phyloP scores from a whole-genome alignment of 1,284 basidiomycete genomes.

The Schizophyllum commune region DNA sequence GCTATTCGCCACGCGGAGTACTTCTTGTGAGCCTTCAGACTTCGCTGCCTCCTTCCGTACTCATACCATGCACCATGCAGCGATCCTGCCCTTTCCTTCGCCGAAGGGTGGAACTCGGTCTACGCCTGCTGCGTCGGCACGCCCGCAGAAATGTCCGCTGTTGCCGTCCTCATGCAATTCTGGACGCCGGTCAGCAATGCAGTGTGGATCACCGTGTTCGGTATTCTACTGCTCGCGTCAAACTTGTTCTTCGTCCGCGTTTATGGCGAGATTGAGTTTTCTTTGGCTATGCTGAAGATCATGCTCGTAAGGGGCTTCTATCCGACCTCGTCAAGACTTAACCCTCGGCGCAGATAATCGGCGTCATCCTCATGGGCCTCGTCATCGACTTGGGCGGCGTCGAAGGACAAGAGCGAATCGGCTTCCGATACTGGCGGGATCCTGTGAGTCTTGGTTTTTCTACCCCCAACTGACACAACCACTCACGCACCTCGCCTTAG shows the following conservation, averaged over 20 bases:
- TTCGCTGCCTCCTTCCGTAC: no score
- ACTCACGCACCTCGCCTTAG: background rate
- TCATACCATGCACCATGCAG: no score
- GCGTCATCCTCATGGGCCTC: slow-evolving; percentile 4
- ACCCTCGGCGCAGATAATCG: background rate
- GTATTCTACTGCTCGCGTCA: background rate
- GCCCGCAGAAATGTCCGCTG: slow-evolving; percentile 11
- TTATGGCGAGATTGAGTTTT: slow-evolving; percentile 8
- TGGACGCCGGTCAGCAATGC: slow-evolving; percentile 5
- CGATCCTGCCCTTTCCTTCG: slow-evolving; percentile 13
- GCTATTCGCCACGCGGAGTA: slow-evolving; percentile 6
- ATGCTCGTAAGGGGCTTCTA: slow-evolving; percentile 7
- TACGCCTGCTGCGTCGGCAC: slow-evolving; percentile 7
- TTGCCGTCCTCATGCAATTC: slow-evolving; percentile 7
- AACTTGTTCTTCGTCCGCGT: slow-evolving; percentile 5
- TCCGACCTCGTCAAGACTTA: slow-evolving; percentile 3
- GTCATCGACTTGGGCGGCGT: slow-evolving; percentile 19
- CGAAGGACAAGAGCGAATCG: slow-evolving; percentile 15
- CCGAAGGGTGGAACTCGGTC: slow-evolving; percentile 11
- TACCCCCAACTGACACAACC: background rate
- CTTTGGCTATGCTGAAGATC: slow-evolving; percentile 13
- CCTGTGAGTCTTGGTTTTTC: slow-evolving; percentile 5
- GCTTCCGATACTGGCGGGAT: slow-evolving; percentile 19
- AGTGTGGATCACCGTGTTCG: background rate
- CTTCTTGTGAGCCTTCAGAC: slow-evolving; percentile 4